These are phyloP conservation scores for Aspergillus saccharolyticus DNA, from an alignment of 495 filamentous ascomycete genomes.

Conservation along the genomic window DNA sequence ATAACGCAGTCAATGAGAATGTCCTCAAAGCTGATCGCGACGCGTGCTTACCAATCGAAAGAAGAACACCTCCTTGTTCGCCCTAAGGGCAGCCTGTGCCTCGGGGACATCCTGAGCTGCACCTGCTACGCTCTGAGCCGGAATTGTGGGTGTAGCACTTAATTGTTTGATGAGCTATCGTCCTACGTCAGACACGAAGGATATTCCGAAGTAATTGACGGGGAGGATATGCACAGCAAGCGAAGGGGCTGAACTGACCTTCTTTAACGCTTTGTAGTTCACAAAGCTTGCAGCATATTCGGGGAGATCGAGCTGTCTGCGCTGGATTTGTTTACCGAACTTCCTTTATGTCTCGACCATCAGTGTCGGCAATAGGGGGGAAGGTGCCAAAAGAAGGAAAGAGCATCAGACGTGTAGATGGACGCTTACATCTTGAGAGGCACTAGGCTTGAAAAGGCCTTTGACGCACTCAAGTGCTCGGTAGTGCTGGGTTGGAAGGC, in stretches of 20 bases:
- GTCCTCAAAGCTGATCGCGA: background rate
- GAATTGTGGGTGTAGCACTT: conserved; percentile 80
- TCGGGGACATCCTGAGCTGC: conserved; percentile 51
- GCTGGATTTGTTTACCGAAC: conserved; percentile 99
- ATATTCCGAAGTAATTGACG: no score
- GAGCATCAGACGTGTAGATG: background rate
- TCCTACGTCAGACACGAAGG: no score
- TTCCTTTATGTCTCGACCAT: conserved; percentile 63
- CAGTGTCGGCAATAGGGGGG: conserved; percentile 7
- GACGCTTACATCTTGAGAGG: conserved; percentile 31
- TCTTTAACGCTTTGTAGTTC: conserved; percentile 98
- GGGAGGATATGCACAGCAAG: background rate
- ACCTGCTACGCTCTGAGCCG: conserved; percentile 61
- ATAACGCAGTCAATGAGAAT: conserved; percentile 8
- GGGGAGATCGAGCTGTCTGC: conserved; percentile 95
- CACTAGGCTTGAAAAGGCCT: conserved; percentile 18
- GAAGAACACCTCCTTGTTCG: conserved; percentile 98
- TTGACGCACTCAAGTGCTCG: conserved; percentile 12
- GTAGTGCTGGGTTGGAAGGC: background rate
- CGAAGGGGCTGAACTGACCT: conserved; percentile 50
- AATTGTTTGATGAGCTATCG: conserved; percentile 96
- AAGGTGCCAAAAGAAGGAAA: background rate
- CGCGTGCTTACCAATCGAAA: conserved; percentile 70
- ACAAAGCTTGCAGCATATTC: conserved; percentile 99
- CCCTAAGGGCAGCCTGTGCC: conserved; percentile 86